phyloP scores from a whole-genome alignment of 805 yeast genomes.

The Saccharomyces kudriavzevii region DNA sequence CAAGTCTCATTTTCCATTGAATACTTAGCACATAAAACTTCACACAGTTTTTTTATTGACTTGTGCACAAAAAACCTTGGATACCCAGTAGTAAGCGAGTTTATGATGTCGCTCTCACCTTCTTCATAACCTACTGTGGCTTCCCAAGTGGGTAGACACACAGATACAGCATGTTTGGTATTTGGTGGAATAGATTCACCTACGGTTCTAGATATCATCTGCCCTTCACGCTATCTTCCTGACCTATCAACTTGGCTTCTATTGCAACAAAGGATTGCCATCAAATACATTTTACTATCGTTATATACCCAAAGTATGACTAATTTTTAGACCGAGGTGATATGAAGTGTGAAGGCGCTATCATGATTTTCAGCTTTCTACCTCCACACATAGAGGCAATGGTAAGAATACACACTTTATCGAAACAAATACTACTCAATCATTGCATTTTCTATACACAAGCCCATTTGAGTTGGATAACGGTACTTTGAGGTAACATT shows the following conservation, averaged over 20 bases:
- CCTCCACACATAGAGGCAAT: not conserved
- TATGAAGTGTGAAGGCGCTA: not conserved
- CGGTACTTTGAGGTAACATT: not conserved
- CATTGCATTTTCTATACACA: not conserved
- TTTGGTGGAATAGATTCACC: constrained; percentile 87
- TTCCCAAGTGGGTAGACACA: constrained; percentile 91
- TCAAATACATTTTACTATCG: not conserved
- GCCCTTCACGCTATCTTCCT: not conserved
- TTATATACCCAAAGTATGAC: not conserved
- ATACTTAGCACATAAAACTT: constrained; percentile 53
- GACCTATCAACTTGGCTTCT: not conserved
- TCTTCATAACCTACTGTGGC: constrained; percentile 89
- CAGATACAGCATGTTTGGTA: constrained; percentile 89
- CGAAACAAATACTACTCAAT: not conserved
- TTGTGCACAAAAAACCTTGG: constrained; percentile 55
- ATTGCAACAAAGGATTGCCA: not conserved
- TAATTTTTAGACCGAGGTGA: not conserved
- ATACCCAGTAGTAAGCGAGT: constrained; percentile 70
- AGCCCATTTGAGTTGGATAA: not conserved
- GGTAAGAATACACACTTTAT: no score
- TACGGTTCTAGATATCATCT: constrained; percentile 28
- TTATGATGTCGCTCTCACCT: constrained; percentile 73
- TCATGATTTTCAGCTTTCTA: not conserved
- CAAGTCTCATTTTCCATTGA: constrained; percentile 73
- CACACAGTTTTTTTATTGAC: constrained; percentile 48